Base-by-base conservation (phyloP, 208 protist genomes). In the Acanthamoeba castellanii region DNA sequence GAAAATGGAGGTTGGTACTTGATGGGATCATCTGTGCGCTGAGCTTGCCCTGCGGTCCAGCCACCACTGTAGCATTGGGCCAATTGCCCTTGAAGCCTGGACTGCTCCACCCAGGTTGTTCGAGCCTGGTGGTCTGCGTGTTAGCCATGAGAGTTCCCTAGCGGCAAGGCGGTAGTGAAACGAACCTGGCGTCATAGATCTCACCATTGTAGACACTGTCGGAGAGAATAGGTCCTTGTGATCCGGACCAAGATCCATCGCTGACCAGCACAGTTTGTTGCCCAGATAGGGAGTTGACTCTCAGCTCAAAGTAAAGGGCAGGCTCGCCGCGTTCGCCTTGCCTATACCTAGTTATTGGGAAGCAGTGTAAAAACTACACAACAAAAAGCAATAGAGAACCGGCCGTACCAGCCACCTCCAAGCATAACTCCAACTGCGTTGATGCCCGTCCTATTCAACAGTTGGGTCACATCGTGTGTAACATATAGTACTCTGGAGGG, bases 181-280 rank as follows among this genome's bases (percentile, higher is more conserved):
- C 66, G 16, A 2, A 37, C 66, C 66, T 84, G 42, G 76, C 82
- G 93, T 90, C 82, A 16, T 95, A 95, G 32, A 50, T 78, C 50
- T 92, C 93, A n/a, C 93, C 93, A 42, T 95, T 92, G 66, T 95
- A 95, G 25, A 95, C 93, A 22, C 37, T 61, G 37, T 81, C 82
- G 0, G 55, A 87, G 8, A 72, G 34, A 14, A 68, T 92, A 6
- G 93, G 93, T 2, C 82, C 93, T n/a, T 64, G 42, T 1, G 78
- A n/a, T 1, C 52, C 76, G 6, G 50, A 8, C 93, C 93, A 95
- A 13, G 74, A 55, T 0, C 42, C 22, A 20, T 84, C 74, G 30
- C 74, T 84, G 0, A 50, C 74, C 34, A 84, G 8, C 20, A 84
- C 74, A 11, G 74, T n/a, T 14, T 52, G 45, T 27, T 84, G 74